Conservation (phyloP, 345 rosid species). For the Eucalyptus sp. region DNA sequence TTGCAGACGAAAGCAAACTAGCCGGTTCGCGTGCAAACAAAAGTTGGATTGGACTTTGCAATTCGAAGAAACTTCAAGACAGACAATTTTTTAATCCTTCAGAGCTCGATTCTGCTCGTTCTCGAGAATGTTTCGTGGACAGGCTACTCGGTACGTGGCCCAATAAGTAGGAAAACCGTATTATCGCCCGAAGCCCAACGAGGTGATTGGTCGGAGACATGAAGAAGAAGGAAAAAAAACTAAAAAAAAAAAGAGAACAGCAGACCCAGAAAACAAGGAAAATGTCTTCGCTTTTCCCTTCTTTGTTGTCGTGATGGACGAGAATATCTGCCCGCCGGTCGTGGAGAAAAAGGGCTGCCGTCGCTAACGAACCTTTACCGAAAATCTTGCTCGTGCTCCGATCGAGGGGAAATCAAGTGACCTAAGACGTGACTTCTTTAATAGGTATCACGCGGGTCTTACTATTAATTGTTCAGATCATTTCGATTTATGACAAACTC, state of each 20-base stretch:
- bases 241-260: not conserved
- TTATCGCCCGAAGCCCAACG: too few species aligned
- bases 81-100: not conserved
- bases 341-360: not conserved
- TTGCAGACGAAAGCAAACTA: not conserved
- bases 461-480: not conserved
- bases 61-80: not conserved
- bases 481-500: not conserved
- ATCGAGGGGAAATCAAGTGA: not conserved
- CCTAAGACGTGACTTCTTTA: not conserved
- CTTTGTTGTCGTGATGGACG: not conserved
- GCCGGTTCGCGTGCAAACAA: not conserved
- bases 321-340: not conserved
- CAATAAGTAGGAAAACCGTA: too few species aligned
- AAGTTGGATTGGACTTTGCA: not conserved
- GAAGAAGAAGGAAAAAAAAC: not conserved
- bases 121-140: not conserved
- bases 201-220: too few species aligned
- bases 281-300: not conserved
- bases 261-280: not conserved
- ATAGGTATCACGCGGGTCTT: not conserved
- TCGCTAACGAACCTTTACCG: not conserved
- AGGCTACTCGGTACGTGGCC: not conserved
- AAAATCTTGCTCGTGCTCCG: not conserved
- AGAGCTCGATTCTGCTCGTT: not conserved